Evolutionary conservation across 495 filamentous ascomycete species (phyloP).

Genomic region (Aspergillus biplanus): DNA sequence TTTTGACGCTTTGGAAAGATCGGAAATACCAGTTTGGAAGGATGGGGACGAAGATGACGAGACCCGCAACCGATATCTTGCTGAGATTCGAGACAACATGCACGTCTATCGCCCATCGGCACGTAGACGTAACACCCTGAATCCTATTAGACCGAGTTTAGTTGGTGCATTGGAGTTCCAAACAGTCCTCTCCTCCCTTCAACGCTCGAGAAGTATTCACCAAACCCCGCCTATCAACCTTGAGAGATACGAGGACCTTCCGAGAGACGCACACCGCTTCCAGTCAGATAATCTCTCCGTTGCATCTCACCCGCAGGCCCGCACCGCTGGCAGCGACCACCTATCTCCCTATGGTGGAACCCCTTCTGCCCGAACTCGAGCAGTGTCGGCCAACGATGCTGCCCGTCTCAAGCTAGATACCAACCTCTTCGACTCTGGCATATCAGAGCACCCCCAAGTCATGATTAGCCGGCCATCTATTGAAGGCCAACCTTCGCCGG

Average conservation of each 20-base stretch:
- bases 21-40: slow-evolving; percentile 51
- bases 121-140: slow-evolving; percentile 73
- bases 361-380: slow-evolving; percentile 49
- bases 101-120: slow-evolving; percentile 71
- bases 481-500: slow-evolving; percentile 23
- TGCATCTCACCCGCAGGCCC: slow-evolving; percentile 48
- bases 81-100: slow-evolving; percentile 92
- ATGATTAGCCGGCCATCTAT: slow-evolving; percentile 42
- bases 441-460: slow-evolving; percentile 27
- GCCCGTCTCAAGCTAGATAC: slow-evolving; percentile 46
- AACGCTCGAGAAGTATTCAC: slow-evolving; percentile 72
- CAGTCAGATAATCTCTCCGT: slow-evolving; percentile 50
- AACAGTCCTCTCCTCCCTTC: slow-evolving; percentile 79
- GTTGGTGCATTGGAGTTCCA: slow-evolving; percentile 94
- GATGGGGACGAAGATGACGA: slow-evolving; percentile 72
- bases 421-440: slow-evolving; percentile 25
- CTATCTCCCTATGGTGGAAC: slow-evolving; percentile 37
- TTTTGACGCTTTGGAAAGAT: slow-evolving; percentile 72
- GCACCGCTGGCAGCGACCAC: slow-evolving; percentile 30
- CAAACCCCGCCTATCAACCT: slow-evolving; percentile 67
- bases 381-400: slow-evolving; percentile 71
- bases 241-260: slow-evolving; percentile 74
- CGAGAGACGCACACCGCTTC: slow-evolving; percentile 41
- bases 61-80: slow-evolving; percentile 68
- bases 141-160: slow-evolving; percentile 87